Evolutionary conservation across 2,329 filamentous ascomycete genomes (phyloP).

Genomic region (Fusarium heterosporum): DNA sequence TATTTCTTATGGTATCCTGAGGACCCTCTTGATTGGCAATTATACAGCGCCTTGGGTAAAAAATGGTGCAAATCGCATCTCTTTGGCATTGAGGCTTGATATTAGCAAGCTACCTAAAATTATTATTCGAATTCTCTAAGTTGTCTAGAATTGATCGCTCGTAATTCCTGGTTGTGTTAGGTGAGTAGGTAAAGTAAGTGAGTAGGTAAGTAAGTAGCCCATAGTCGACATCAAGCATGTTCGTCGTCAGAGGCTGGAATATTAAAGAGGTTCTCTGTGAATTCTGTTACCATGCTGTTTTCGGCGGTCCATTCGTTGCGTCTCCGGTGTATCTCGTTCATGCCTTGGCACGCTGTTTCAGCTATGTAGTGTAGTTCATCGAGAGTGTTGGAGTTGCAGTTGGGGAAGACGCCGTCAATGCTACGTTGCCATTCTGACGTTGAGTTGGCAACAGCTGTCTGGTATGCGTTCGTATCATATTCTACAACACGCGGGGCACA

Average conservation of each 20-base stretch:
- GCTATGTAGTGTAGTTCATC: constrained; percentile 59
- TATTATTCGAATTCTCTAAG: constrained; percentile 25
- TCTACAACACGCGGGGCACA: constrained; percentile 48
- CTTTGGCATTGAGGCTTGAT: constrained; percentile 38
- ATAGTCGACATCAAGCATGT: constrained; percentile 17
- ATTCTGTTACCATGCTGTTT: constrained; percentile 49
- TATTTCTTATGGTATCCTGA: too few species aligned
- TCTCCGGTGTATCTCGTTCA: constrained; percentile 57
- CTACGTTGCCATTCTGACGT: constrained; percentile 58
- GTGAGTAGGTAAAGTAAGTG: not conserved
- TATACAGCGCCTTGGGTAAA: constrained; percentile 37
- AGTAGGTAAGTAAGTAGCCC: not conserved
- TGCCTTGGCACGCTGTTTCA: constrained; percentile 57
- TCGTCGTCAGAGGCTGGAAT: constrained; percentile 30
- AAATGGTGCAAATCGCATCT: constrained; percentile 32
- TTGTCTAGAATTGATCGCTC: constrained; percentile 8
- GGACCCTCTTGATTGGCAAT: constrained; percentile 23
- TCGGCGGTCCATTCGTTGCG: constrained; percentile 48
- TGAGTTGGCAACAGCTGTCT: constrained; percentile 53
- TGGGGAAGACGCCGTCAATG: constrained; percentile 59
- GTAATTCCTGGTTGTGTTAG: constrained; percentile 8
- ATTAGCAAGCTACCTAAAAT: constrained; percentile 38
- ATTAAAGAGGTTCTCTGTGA: constrained; percentile 47
- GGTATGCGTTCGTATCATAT: constrained; percentile 54
- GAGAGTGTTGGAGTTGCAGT: constrained; percentile 58